Percentiles rank a stretch among this genome's conserved stretches.
phyloP scores from a whole-genome alignment of 768 basidiomycete species.

The Symmetrospora coprosmae region DNA sequence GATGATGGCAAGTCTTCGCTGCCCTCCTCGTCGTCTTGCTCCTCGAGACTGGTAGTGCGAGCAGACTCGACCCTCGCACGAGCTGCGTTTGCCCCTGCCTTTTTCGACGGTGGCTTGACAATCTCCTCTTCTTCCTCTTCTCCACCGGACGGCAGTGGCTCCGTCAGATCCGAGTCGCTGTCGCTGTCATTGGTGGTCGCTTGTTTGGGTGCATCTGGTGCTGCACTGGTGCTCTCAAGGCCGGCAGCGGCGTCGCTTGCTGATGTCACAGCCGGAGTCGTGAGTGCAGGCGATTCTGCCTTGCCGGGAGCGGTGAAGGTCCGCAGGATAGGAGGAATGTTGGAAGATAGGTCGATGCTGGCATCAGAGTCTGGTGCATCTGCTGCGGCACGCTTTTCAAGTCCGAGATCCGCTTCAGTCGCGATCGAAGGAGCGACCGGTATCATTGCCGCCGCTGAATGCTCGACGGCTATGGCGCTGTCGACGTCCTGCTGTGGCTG shows the following conservation, averaged over 20 bases:
- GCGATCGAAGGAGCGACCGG: no score
- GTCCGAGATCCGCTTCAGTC: no score
- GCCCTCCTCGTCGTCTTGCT: not conserved
- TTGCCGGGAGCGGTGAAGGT: not conserved
- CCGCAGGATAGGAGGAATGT: not conserved
- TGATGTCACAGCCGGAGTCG: not conserved
- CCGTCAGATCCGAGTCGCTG: slow-evolving; percentile 13
- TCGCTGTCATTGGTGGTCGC: no score
- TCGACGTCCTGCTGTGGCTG: no score
- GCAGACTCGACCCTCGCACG: not conserved
- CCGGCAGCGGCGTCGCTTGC: not conserved
- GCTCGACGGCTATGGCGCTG: no score
- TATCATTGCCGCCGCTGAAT: no score
- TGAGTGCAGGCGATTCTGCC: not conserved
- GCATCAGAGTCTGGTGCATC: no score
- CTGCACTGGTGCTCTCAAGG: not conserved
- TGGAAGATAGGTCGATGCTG: not conserved
- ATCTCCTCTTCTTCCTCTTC: no score
- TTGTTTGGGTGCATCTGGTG: not conserved
- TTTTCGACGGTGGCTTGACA: no score
- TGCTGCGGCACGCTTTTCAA: no score
- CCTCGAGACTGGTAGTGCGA: not conserved
- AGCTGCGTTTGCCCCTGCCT: no score
- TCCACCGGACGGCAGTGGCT: slow-evolving; percentile 9
- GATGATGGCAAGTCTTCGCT: no score